Evolutionary conservation across 2,329 filamentous ascomycete species (phyloP).

Genomic region (Cryphonectria nitschkei): DNA sequence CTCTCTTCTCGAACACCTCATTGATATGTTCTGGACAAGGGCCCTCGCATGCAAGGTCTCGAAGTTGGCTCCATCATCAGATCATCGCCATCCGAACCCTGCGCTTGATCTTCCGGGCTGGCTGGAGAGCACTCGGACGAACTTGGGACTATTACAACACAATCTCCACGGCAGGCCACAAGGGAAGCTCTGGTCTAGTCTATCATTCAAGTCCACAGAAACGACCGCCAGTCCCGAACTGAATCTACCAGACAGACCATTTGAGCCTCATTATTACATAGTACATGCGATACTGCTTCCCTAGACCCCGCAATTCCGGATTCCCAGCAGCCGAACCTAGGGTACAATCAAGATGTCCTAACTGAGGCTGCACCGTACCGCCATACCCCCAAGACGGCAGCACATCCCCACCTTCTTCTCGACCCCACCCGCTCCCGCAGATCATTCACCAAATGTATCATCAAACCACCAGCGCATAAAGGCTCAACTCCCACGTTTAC

Average conservation of each 20-base stretch:
- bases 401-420: background rate
- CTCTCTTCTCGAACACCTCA: background rate
- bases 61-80: background rate
- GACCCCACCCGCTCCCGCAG: slow-evolving; percentile 14
- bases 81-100: background rate
- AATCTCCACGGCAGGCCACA: background rate
- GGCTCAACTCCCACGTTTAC: background rate
- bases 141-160: background rate
- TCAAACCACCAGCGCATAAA: background rate
- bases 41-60: background rate
- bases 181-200: too few species aligned
- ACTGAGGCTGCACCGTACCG: background rate
- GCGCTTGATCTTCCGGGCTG: background rate
- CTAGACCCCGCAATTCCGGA: background rate
- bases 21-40: background rate
- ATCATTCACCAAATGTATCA: slow-evolving; percentile 28
- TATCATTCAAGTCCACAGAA: background rate
- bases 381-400: background rate
- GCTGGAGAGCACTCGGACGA: background rate
- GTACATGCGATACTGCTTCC: background rate
- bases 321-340: background rate
- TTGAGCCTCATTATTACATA: background rate
- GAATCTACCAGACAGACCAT: background rate
- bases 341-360: background rate
- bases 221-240: background rate